Percentiles rank a stretch among this genome's conserved stretches.
phyloP scores from a whole-genome alignment of 2,329 filamentous ascomycete species.

The Pseudogymnoascus sp. region DNA sequence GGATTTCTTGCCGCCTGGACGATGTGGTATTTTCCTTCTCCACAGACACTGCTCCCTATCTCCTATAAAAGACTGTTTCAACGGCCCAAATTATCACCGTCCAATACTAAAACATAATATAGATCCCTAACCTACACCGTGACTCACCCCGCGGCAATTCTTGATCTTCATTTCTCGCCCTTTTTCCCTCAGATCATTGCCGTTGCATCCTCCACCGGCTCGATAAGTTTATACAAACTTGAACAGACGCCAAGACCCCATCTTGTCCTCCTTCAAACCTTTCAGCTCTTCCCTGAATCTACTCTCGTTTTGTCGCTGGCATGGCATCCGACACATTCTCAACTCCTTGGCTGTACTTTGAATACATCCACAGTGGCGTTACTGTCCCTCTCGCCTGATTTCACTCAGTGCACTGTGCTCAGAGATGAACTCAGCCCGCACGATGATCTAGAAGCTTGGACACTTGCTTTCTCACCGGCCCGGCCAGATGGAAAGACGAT shows the following conservation, averaged over 20 bases:
- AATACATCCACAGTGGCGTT: constrained; percentile 59
- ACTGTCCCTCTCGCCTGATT: constrained; percentile 28
- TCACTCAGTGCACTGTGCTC: constrained; percentile 12
- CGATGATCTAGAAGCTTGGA: constrained; percentile 63
- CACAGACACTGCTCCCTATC: not conserved
- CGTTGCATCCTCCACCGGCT: constrained; percentile 70
- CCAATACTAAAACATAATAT: constrained; percentile 2
- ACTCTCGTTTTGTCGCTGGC: constrained; percentile 64
- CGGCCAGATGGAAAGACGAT: not conserved
- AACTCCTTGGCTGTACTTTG: constrained; percentile 62
- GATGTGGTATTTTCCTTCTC: not conserved
- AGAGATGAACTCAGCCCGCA: constrained; percentile 15
- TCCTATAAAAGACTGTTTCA: not conserved
- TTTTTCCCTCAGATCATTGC: constrained; percentile 51
- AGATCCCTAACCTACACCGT: constrained; percentile 54
- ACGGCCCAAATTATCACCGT: not conserved
- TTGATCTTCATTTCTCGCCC: constrained; percentile 78
- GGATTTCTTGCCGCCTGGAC: not conserved
- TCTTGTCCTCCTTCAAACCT: constrained; percentile 35
- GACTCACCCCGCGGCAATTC: constrained; percentile 62
- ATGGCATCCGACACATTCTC: constrained; percentile 56
- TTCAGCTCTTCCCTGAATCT: constrained; percentile 46
- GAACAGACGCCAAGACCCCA: constrained; percentile 18
- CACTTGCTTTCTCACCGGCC: constrained; percentile 50
- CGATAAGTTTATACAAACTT: constrained; percentile 57